Conservation (phyloP, 2,329 filamentous ascomycete genomes). For the Sporothrix pallida region DNA sequence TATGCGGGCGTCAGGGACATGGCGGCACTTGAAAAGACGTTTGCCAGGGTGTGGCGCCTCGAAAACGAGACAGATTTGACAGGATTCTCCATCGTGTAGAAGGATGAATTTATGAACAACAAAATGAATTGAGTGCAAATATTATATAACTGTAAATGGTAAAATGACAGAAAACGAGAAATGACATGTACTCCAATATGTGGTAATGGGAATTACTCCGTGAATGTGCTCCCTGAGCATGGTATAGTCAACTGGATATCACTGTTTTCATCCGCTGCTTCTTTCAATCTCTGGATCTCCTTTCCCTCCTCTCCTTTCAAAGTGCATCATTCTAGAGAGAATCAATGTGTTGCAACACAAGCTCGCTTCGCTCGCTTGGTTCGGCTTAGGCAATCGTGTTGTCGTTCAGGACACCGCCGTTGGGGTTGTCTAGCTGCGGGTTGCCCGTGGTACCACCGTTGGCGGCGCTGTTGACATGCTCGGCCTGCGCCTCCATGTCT, state of each 20-base stretch:
- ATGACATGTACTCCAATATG: too few relatives aligned
- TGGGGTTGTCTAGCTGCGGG: neutral
- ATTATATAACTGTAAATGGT: neutral
- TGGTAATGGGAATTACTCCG: too few relatives aligned
- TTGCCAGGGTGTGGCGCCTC: constrained; percentile 12
- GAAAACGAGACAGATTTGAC: constrained; percentile 19
- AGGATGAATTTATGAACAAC: neutral
- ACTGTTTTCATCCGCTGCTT: neutral
- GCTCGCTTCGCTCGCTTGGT: too few relatives aligned
- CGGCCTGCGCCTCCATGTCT: constrained; percentile 31
- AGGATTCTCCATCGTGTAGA: constrained; percentile 8
- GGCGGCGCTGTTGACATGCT: constrained; percentile 13
- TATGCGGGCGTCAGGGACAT: constrained; percentile 8
- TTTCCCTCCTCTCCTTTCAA: too few relatives aligned
- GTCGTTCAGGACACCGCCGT: neutral
- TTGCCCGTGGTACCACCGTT: too few relatives aligned
- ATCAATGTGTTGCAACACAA: too few relatives aligned
- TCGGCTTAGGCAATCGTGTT: neutral
- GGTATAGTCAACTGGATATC: neutral
- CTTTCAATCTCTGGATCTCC: too few relatives aligned
- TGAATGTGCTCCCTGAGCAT: neutral
- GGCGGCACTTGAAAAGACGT: neutral
- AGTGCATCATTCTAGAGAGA: too few relatives aligned
- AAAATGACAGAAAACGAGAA: too few relatives aligned
- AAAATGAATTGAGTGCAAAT: neutral